Conservation (phyloP, 2,329 filamentous ascomycete genomes). For the Akanthomyces lecanii region DNA sequence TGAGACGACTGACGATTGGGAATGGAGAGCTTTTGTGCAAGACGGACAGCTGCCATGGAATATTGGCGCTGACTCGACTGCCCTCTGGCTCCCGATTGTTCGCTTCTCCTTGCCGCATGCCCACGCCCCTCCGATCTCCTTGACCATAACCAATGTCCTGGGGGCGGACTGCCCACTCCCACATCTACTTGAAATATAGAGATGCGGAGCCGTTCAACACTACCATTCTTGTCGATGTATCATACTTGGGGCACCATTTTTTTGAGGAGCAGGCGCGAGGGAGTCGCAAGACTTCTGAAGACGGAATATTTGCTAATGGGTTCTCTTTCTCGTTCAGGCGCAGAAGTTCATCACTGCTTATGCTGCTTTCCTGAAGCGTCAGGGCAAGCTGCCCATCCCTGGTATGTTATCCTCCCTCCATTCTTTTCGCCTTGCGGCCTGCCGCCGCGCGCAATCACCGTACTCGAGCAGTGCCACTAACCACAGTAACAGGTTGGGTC, state of each 20-base stretch:
- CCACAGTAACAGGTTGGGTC: slow-evolving; percentile 75
- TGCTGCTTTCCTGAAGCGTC: slow-evolving; percentile 85
- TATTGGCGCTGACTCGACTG: not conserved
- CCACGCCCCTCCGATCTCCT: slow-evolving; percentile 11
- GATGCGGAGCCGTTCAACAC: not conserved
- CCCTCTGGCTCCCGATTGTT: no score
- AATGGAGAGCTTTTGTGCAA: not conserved
- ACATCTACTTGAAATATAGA: slow-evolving; percentile 6
- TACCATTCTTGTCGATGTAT: not conserved
- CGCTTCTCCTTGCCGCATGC: not conserved
- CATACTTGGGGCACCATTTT: not conserved
- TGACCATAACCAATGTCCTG: slow-evolving; percentile 17
- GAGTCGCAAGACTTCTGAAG: slow-evolving; percentile 68
- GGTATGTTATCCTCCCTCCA: slow-evolving; percentile 51
- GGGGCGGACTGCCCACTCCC: slow-evolving; percentile 7
- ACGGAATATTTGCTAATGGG: slow-evolving; percentile 70
- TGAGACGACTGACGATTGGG: not conserved
- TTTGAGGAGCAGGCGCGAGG: slow-evolving; percentile 63
- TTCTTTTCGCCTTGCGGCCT: not conserved
- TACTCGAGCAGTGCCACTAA: not conserved
- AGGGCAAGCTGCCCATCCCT: slow-evolving; percentile 88
- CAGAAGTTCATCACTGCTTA: slow-evolving; percentile 88
- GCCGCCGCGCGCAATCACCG: not conserved
- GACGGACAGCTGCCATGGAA: slow-evolving; percentile 4
- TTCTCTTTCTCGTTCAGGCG: slow-evolving; percentile 53